These are phyloP conservation scores for Pichia phayaonensis DNA, from an alignment of 805 yeast species.

Conservation along the genomic window DNA sequence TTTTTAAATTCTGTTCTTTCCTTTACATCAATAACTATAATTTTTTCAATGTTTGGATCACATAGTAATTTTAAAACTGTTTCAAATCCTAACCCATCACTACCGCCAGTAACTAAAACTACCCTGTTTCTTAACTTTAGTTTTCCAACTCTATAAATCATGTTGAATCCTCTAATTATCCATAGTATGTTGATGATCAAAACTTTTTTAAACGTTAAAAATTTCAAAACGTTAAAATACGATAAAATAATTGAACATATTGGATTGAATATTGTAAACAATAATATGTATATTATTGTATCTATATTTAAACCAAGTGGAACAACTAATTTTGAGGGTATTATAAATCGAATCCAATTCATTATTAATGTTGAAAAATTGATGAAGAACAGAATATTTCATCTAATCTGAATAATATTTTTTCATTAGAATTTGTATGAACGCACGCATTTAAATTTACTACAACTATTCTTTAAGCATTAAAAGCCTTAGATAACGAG, in stretches of 20 bases:
- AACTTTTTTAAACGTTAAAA: neutral
- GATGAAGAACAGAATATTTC: neutral
- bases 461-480: neutral
- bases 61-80: constrained; percentile 21
- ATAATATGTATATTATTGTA: constrained; percentile 4
- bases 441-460: neutral
- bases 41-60: constrained; percentile 10
- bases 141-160: neutral
- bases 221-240: neutral
- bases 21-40: constrained; percentile 29
- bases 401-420: neutral
- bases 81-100: constrained; percentile 41
- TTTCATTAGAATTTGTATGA: neutral
- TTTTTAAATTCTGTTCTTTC: constrained; percentile 13
- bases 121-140: neutral
- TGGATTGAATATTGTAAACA: constrained; percentile 12
- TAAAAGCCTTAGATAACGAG: no score
- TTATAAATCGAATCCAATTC: neutral
- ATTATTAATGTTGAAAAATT: neutral
- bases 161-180: constrained; percentile 9
- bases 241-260: constrained; percentile 7
- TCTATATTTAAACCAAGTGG: constrained; percentile 9
- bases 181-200: constrained; percentile 10
- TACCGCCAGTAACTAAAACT: constrained; percentile 37
- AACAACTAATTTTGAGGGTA: constrained; percentile 3